Conservation (phyloP, 306 rosid species). For the Chamaecrista fasciculata region DNA sequence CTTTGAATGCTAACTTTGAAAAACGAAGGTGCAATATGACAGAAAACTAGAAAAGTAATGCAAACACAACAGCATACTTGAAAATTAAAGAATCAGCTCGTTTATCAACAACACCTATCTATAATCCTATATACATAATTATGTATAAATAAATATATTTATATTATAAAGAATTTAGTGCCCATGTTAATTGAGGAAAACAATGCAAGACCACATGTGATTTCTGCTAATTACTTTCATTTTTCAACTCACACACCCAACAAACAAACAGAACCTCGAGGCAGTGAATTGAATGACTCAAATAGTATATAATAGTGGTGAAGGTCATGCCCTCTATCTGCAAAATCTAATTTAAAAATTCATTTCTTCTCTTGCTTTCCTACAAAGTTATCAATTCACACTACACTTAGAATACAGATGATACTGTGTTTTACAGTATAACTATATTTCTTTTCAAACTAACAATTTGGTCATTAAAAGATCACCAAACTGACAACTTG, state of each 20-base stretch:
- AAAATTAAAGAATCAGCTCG: conserved; percentile 55
- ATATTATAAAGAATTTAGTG: no score
- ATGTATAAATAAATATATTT: no score
- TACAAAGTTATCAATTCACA: conserved; percentile 26
- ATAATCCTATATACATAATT: no score
- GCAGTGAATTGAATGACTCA: no score
- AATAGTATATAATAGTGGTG: no score
- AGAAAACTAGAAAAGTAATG: conserved; percentile 43
- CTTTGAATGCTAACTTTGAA: conserved; percentile 43
- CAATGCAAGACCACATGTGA: conserved; percentile 72
- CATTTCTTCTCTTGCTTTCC: conserved; percentile 46
- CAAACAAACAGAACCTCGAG: conserved; percentile 64
- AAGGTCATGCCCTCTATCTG: neutral
- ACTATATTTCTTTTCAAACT: no score
- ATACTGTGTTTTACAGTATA: no score
- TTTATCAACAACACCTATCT: conserved; percentile 30
- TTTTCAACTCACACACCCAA: conserved; percentile 29
- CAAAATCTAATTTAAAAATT: conserved; percentile 21
- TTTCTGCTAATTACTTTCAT: conserved; percentile 31
- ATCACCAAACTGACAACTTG: no score
- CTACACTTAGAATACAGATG: no score
- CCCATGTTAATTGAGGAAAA: conserved; percentile 53
- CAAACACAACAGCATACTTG: conserved; percentile 33
- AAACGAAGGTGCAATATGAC: conserved; percentile 26
- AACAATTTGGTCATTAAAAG: no score